A percentile compares a stretch with the other conserved stretches of the same genome.
Evolutionary conservation across 768 basidiomycete species (phyloP).

Genomic region (Hydnomerulius pinastri): DNA sequence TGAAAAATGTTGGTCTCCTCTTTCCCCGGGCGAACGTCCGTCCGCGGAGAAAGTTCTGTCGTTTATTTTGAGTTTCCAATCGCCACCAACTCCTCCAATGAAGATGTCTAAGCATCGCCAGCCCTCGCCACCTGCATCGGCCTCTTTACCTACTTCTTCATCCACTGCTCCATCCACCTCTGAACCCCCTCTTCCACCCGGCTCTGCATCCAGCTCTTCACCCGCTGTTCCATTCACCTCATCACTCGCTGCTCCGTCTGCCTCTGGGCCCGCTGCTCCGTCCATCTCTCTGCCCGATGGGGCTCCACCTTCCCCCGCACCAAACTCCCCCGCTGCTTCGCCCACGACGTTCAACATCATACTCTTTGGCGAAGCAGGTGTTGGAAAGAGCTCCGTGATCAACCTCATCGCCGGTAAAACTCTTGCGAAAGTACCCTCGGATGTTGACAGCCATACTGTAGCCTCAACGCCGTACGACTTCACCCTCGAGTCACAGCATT

Average conservation of each 20-base stretch:
- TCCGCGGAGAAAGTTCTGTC: neutral
- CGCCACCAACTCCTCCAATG: too few species aligned
- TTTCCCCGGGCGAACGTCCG: neutral
- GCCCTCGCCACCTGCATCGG: too few species aligned
- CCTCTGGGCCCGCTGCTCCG: too few species aligned
- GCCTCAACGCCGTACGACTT: conserved; percentile 17
- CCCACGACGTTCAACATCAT: conserved; percentile 25
- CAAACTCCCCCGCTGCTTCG: neutral
- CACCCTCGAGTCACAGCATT: conserved; percentile 6
- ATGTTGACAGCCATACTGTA: conserved; percentile 31
- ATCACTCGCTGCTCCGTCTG: too few species aligned
- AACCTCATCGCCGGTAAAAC: too few species aligned
- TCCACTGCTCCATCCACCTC: too few species aligned
- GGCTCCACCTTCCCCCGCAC: neutral
- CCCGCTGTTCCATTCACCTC: too few species aligned
- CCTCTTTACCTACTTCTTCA: too few species aligned
- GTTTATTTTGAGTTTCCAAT: neutral
- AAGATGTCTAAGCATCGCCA: too few species aligned
- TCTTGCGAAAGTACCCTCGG: conserved; percentile 1
- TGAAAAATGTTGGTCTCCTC: neutral
- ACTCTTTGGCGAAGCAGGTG: conserved; percentile 38
- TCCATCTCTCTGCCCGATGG: neutral
- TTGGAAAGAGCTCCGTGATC: too few species aligned
- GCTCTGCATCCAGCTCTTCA: too few species aligned
- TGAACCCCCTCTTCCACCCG: too few species aligned